Base-by-base conservation (phyloP, 2,329 filamentous ascomycete species). In the Penicillium sp. region DNA sequence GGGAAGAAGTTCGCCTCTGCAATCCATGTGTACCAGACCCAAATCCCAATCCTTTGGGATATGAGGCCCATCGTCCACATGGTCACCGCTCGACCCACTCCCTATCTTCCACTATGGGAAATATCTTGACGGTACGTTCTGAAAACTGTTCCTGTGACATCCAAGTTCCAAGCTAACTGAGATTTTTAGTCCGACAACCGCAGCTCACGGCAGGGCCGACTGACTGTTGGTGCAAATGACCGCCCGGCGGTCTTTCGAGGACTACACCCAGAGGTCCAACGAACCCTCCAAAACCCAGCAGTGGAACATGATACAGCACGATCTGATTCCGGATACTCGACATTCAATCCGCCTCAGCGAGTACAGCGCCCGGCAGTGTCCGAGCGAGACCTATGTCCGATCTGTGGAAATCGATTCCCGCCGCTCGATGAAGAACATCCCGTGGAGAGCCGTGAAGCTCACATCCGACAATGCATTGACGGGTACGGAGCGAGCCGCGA, bases 21-120 rank as follows among this genome's bases (percentile, higher is more conserved):
- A 89, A 89, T 63, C 86, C 86, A 10, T 89, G 86, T 66, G 86
- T 89, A 9, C 86, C 86, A 29, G 86, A 89, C 72, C 86, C 84
- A 15, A 86, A 86, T 55, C 80, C 80, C 29, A 78, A 80, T 49
- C 83, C 81, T 27, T 62, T 67, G 23, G 63, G 62, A 17, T 76
- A 71, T 54, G 46, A 54, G 10, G 40, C 63, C 27, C 46, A 64
- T 24, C 64, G 64, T 37, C 47, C 54, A 26, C 48, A 60, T 15
- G 60, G 60, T 30, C 60, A 63, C 45, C 55, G 59, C 8, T 37
- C 59, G 8, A 56, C 55, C 3, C 54, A 63, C 24, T 63, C 61
- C 26, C 44, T 62, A 10, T 57, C 58, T 4, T 62, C 59, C 6
- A 54, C 52, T 3, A 62, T 62, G 43, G 52, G 50, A 5, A 40